phyloP scores from a whole-genome alignment of 371 early-diverging fungal species.

The Cokeromyces recurvatus region DNA sequence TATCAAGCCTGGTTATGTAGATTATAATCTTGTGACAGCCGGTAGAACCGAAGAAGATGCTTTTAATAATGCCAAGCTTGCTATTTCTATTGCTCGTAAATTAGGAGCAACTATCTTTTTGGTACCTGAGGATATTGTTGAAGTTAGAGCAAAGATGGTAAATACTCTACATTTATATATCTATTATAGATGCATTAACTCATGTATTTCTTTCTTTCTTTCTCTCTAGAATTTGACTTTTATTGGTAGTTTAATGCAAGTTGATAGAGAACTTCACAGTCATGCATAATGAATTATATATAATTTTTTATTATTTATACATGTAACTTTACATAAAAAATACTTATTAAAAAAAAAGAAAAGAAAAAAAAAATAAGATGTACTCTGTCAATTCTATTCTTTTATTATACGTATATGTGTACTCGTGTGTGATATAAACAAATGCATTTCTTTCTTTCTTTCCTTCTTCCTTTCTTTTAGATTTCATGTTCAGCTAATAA shows the following conservation, averaged over 20 bases:
- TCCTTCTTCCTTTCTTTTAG: too few species aligned
- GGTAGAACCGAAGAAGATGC: slow-evolving; percentile 82
- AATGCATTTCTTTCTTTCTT: too few species aligned
- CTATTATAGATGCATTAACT: not conserved
- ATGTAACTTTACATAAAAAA: too few species aligned
- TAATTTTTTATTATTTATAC: too few species aligned
- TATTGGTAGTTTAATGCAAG: slow-evolving; percentile 81
- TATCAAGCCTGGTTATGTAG: slow-evolving; percentile 82
- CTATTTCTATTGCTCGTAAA: slow-evolving; percentile 96
- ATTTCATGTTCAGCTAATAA: slow-evolving; percentile 92
- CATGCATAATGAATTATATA: not conserved
- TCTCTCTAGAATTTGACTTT: slow-evolving; percentile 74
- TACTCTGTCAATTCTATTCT: too few species aligned
- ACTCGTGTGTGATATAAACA: too few species aligned
- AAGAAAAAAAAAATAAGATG: too few species aligned
- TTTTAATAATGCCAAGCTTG: slow-evolving; percentile 89
- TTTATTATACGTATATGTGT: too few species aligned
- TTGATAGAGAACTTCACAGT: slow-evolving; percentile 31
- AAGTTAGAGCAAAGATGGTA: slow-evolving; percentile 88
- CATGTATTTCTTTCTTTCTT: not conserved
- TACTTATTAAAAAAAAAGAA: too few species aligned
- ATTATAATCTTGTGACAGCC: slow-evolving; percentile 73
- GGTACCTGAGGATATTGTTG: slow-evolving; percentile 95
- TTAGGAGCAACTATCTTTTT: slow-evolving; percentile 97
- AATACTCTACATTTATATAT: slow-evolving; percentile 5